Base-by-base conservation (phyloP, 371 early-diverging fungal genomes). In the Circinella umbellata region DNA sequence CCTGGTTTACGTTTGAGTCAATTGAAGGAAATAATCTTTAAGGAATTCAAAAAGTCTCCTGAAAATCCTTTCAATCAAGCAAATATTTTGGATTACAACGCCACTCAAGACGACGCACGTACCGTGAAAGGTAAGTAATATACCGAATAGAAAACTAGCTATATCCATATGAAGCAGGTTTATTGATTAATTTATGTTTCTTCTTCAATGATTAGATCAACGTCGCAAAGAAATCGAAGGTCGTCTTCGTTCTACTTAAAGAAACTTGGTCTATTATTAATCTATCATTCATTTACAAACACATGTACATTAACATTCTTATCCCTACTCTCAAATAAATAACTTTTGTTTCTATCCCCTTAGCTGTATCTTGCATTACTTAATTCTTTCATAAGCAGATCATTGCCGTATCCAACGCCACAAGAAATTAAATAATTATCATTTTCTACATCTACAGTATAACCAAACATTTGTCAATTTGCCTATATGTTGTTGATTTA, bases 1-100 rank as follows among this genome's bases (percentile, higher is more conserved):
- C 92, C 91, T 36, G 90, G 90, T 48, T 82, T 95, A 69, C 89
- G 94, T 67, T 80, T 87, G 67, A 88, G 81, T 61, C 95, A 95
- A 74, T 78, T 91, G 72, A 89, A 90, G 72, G 89, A 95, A 54
- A 70, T 93, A 48, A 67, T 94, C 13, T 92, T 84, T 78, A 94
- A 94, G 82, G 86, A 87, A 38, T 90, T 89, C 86, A 87, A 91
- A 73, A 95, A 94, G 81, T 89, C 94, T 4, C 93, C 93, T 13
- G 93, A 94, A 36, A 95, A 94, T 73, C 95, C 95, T 35, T 89
- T 93, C 77, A 94, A 94, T 80, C 94, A 94, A 84, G 79, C 81
- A 27, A 86, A 87, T 55, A 70, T 91, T 61, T n/a, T 88, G 27
- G 78, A 85, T 20, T 91, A 92, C 76, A 93, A 95, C 73, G 91